phyloP scores from a whole-genome alignment of 805 yeast species.

The Saturnispora serradocipensis region DNA sequence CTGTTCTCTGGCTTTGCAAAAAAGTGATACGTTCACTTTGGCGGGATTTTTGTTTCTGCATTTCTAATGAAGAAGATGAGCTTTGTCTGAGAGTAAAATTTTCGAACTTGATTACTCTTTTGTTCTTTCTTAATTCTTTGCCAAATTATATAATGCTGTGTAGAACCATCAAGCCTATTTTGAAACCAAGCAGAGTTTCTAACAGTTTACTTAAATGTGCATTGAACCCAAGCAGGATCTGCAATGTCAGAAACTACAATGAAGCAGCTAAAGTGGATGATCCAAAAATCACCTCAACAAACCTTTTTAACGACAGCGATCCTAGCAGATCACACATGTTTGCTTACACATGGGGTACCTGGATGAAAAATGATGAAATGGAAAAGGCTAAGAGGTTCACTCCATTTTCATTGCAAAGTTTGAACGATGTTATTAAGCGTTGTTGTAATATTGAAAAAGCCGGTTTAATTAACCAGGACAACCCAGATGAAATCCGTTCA shows the following conservation, averaged over 20 bases:
- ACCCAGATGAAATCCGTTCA: constrained; percentile 33
- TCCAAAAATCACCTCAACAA: constrained; percentile 9
- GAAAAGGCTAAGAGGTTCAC: constrained; percentile 76
- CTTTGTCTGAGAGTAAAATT: background rate
- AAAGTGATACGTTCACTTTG: constrained; percentile 16
- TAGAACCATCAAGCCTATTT: constrained; percentile 1
- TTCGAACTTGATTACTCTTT: background rate
- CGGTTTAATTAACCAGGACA: constrained; percentile 15
- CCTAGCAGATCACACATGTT: constrained; percentile 37
- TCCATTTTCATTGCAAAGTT: constrained; percentile 71
- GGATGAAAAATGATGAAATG: constrained; percentile 70
- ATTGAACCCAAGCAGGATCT: background rate
- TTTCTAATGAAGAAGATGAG: constrained; percentile 1
- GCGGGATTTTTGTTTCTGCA: background rate
- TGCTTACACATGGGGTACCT: constrained; percentile 90
- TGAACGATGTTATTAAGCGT: constrained; percentile 30
- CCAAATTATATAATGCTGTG: background rate
- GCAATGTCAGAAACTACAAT: constrained; percentile 1
- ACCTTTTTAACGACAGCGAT: constrained; percentile 11
- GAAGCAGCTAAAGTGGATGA: background rate
- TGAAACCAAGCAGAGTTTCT: background rate
- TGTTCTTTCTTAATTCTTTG: background rate
- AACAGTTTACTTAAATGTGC: background rate
- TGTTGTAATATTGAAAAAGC: constrained; percentile 6
- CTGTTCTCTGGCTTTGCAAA: constrained; percentile 32